Evolutionary conservation across 352 stramenopile genomes (phyloP).

Genomic region (Globisporangium orthogonon): DNA sequence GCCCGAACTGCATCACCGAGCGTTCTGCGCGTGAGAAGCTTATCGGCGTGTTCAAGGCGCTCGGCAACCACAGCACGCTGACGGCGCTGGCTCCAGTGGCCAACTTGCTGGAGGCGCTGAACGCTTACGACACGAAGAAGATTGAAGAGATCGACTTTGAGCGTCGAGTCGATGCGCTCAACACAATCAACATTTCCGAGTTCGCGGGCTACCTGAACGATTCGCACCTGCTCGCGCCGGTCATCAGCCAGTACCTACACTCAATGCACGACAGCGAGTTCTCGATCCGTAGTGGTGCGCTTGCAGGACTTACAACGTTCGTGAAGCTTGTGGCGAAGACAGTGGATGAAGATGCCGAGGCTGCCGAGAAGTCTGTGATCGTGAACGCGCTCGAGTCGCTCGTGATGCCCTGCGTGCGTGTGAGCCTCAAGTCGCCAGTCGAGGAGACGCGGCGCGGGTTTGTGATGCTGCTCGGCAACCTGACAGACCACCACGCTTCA

Average conservation of each 20-base stretch:
- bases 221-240: slow-evolving; percentile 60
- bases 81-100: slow-evolving; percentile 31
- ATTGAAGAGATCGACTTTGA: slow-evolving; percentile 86
- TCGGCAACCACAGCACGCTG: slow-evolving; percentile 36
- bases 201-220: slow-evolving; percentile 64
- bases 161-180: slow-evolving; percentile 67
- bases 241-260: slow-evolving; percentile 73
- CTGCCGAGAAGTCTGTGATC: slow-evolving; percentile 31
- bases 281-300: slow-evolving; percentile 70
- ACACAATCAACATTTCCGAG: slow-evolving; percentile 45
- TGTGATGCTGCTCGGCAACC: slow-evolving; percentile 67
- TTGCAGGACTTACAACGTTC: slow-evolving; percentile 53
- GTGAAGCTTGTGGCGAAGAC: slow-evolving; percentile 33
- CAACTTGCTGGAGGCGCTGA: slow-evolving; percentile 46
- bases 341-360: slow-evolving; percentile 12
- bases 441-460: slow-evolving; percentile 84
- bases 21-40: slow-evolving; percentile 52
- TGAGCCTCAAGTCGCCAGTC: slow-evolving; percentile 67
- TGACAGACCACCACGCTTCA: slow-evolving; percentile 41
- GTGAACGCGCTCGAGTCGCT: slow-evolving; percentile 82
- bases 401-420: slow-evolving; percentile 84
- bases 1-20: slow-evolving; percentile 67
- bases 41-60: slow-evolving; percentile 60
- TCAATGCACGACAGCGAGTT: slow-evolving; percentile 83
- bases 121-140: slow-evolving; percentile 72